These are phyloP conservation scores for Aciculoconidium aculeatum DNA, from an alignment of 805 yeast species.

Conservation along the genomic window DNA sequence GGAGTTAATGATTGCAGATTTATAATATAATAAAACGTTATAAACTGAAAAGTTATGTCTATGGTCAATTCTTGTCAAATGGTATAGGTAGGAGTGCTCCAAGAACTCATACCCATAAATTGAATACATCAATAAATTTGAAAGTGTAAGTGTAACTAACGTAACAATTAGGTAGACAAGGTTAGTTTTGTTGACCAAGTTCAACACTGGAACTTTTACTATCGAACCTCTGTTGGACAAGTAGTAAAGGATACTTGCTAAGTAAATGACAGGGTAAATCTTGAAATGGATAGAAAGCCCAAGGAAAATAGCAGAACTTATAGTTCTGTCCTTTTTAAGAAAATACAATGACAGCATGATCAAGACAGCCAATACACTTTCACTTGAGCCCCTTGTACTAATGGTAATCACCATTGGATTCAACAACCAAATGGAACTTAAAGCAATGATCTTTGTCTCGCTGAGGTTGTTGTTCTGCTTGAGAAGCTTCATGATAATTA, in stretches of 20 bases:
- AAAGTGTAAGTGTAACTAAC: conserved; percentile 34
- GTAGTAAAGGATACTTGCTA: conserved; percentile 61
- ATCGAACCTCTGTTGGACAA: conserved; percentile 23
- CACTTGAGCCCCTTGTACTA: conserved; percentile 90
- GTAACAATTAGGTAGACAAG: conserved; percentile 28
- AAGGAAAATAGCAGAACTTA: conserved; percentile 40
- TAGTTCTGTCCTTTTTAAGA: conserved; percentile 25
- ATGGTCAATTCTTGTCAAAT: conserved; percentile 79
- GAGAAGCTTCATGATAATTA: conserved; percentile 39
- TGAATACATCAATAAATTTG: conserved; percentile 57
- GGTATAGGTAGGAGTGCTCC: conserved; percentile 76
- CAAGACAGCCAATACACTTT: conserved; percentile 77
- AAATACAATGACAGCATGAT: conserved; percentile 54
- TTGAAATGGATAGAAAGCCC: conserved; percentile 86
- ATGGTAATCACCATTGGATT: conserved; percentile 95
- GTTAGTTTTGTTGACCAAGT: conserved; percentile 35
- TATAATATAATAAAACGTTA: conserved; percentile 64
- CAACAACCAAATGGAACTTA: conserved; percentile 71
- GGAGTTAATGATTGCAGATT: conserved; percentile 32
- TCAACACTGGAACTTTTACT: conserved; percentile 20
- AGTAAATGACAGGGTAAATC: conserved; percentile 83
- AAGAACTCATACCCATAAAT: conserved; percentile 73
- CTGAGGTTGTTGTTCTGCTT: conserved; percentile 7
- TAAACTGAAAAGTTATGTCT: conserved; percentile 92
- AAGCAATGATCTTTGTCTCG: conserved; percentile 27